Conservation (phyloP, 768 basidiomycete species). For the Hypholoma fasciculare region DNA sequence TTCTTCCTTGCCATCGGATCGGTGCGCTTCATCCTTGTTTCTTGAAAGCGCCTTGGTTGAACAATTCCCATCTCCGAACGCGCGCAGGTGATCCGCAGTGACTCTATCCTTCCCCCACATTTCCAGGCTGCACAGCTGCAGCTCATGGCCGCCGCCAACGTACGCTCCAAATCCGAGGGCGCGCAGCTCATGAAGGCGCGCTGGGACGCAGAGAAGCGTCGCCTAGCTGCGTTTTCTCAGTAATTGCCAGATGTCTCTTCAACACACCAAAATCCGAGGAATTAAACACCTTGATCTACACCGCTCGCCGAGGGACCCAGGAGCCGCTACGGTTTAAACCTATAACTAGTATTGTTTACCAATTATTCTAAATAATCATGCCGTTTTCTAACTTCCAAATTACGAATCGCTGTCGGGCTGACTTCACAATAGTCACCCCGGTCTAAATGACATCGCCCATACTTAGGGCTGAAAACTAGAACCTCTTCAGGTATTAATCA, state of each 20-base stretch:
- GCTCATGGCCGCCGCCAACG: conserved; percentile 48
- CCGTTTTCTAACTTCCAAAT: no score
- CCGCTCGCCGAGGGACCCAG: no score
- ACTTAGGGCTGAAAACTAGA: no score
- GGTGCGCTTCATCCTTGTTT: conserved; percentile 40
- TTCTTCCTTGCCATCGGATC: conserved; percentile 97
- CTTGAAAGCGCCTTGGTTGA: neutral
- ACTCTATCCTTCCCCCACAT: conserved; percentile 58
- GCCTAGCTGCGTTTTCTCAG: conserved; percentile 19
- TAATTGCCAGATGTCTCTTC: conserved; percentile 5
- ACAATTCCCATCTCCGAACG: neutral
- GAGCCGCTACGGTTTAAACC: no score
- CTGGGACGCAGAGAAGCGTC: conserved; percentile 67
- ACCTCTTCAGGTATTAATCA: no score
- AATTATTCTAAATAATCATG: no score
- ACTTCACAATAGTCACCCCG: no score
- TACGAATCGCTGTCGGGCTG: no score
- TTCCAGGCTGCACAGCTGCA: conserved; percentile 66
- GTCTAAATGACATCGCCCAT: no score
- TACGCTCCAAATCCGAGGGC: conserved; percentile 70
- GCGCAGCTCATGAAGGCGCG: conserved; percentile 68
- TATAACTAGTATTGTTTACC: no score
- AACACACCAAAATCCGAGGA: neutral
- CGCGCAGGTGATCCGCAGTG: conserved; percentile 85
- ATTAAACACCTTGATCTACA: neutral